Conservation (phyloP, 768 basidiomycete species). For the Exidia glandulosa region DNA sequence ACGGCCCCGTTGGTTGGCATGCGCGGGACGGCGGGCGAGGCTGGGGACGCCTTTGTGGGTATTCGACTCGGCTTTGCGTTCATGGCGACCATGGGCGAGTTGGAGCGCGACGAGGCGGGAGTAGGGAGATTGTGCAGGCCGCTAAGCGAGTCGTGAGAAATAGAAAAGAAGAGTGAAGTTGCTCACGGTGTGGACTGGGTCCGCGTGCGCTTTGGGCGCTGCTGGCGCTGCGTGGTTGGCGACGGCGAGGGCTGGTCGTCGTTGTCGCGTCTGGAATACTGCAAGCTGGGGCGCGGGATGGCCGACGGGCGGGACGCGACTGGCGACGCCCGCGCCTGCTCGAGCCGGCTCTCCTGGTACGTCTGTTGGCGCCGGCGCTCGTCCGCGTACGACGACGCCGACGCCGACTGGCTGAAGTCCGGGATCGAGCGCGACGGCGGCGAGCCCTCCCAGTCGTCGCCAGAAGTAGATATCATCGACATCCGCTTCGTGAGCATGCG, state of each 20-base stretch:
- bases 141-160: not conserved
- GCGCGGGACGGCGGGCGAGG: conserved; percentile 2
- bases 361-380: conserved; percentile 7
- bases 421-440: conserved; percentile 3
- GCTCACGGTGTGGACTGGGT: conserved; percentile 37
- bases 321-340: conserved; percentile 5
- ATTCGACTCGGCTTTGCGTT: conserved; percentile 37
- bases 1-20: conserved; percentile 1
- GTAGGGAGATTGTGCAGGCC: conserved; percentile 14
- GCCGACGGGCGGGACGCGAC: conserved; percentile 28
- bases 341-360: conserved; percentile 7
- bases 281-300: conserved; percentile 37
- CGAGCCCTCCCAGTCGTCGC: conserved; percentile 28
- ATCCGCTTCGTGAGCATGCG: conserved; percentile 65
- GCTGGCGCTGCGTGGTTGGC: conserved; percentile 12
- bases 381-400: conserved; percentile 9
- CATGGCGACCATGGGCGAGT: conserved; percentile 19
- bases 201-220: not conserved
- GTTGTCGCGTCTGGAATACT: conserved; percentile 20
- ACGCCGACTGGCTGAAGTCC: not conserved
- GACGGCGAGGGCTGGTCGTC: not conserved
- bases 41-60: conserved; percentile 17
- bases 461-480: conserved; percentile 59
- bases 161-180: not conserved
- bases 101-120: conserved; percentile 29